Base-by-base conservation (phyloP, 345 rosid genomes). In the Arabidopsis arenosa region DNA sequence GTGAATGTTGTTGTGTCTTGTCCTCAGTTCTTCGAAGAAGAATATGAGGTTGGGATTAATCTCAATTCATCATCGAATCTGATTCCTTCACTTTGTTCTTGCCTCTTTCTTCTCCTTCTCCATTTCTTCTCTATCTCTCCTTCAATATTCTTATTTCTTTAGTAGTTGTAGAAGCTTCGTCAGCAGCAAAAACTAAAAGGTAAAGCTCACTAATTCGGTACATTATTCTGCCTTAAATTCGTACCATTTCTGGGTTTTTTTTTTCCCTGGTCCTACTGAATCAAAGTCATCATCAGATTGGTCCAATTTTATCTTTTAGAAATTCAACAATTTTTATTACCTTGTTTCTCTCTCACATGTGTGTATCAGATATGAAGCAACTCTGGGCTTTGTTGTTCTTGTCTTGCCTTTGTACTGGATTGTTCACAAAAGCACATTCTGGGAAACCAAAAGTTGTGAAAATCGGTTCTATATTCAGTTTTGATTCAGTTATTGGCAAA, bases 391-490 rank as follows among this genome's bases (percentile, higher is more conserved):
- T 84, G 36, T 74, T 68, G 53, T 80, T 70, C 15, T 63, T 76
- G 51, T 56, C 86, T 13, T 76, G 73, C 59, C 66, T 82, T 55
- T 80, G 66, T 73, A 63, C 72, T 28, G 85, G 77, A 36, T 35
- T 35, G 37, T 35, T 35, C 37, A 35, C 76, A 26, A 45, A 52
- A 41, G 92, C 84, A 62, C 61, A 39, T 39, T 55, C 86, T 68
- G 65, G 51, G 80, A 86, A 90, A 54, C 96, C 98, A 60, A 73
- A 82, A 75, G 83, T 79, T 79, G 90, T 89, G 36, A 86, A 83
- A 55, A 67, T 92, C 70, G 97, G 98, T 58, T 89, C 96, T 17
- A 72, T 94, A 63, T 87, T 94, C 82, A 61, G 81, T n/a, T 75
- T 82, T 36, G 63, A 88, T 60, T 88, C 99, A 54, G 79, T 85